Base-by-base conservation (phyloP, 768 basidiomycete genomes). In the Suillus paluster region DNA sequence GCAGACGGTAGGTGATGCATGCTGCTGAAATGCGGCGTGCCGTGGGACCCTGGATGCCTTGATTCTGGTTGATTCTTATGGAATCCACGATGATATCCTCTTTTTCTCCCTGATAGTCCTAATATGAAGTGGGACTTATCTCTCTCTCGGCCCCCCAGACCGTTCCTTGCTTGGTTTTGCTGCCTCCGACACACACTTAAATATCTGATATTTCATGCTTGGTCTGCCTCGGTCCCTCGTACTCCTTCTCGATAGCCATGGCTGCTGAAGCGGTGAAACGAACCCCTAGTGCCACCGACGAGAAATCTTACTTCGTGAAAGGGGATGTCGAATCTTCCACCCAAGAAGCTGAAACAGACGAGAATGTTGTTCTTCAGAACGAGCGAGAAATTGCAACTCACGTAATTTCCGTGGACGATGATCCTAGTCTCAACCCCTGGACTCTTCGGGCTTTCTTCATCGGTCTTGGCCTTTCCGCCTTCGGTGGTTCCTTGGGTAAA, bases 371-470 rank as follows among this genome's bases (percentile, higher is more conserved):
- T 39, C 76, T 84, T 33, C 67, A 77, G 53, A 73, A 76, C 62
- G 81, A 82, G 66, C 79, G 79, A 57, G 83, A 83, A 62, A 77
- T 84, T 36, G 80, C 74, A 56, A 82, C 82, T 0, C 78, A 78
- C 61, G 73, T 86, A 30, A 80, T 86, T 59, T 75, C 73, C 17
- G 71, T 83, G 41, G 67, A 72, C 23, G 76, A 75, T 25, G 68
- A 74, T 33, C 62, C 67, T 5, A 64, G 67, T 7, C 73, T 72
- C 46, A 72, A 71, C 25, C 71, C 67, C 0, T 74, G 71, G 71
- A 71, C 72, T 52, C 80, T 84, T 72, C 77, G 82, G 10, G 74
- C 81, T 12, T 80, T 85, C 67, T 77, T 84, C 39, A 83, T 87
- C 11, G 84, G 84, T 46, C 79, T 86, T 0, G 84, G 80, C 78